phyloP scores from a whole-genome alignment of 2,329 filamentous ascomycete genomes.

The Penicillium sp. region DNA sequence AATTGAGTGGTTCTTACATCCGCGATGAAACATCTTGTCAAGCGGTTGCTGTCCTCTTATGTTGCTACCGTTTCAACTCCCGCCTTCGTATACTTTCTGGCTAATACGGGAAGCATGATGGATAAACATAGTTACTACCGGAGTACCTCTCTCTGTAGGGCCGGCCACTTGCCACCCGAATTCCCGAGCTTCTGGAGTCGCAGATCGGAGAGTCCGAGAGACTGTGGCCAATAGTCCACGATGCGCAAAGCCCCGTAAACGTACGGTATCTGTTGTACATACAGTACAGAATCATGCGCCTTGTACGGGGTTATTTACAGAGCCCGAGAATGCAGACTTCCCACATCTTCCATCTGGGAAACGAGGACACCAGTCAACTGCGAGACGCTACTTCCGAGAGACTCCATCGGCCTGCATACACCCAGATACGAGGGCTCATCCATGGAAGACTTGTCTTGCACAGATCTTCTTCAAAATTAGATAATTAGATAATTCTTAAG shows the following conservation, averaged over 20 bases:
- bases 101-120: not conserved
- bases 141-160: not conserved
- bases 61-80: slow-evolving; percentile 15
- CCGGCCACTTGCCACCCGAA: slow-evolving; percentile 11
- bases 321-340: not conserved
- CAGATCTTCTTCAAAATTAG: not conserved
- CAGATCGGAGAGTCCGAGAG: slow-evolving; percentile 24
- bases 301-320: not conserved
- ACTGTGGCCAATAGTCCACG: not conserved
- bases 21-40: slow-evolving; percentile 14
- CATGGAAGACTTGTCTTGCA: not conserved
- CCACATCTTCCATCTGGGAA: not conserved
- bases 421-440: slow-evolving; percentile 12
- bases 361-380: not conserved
- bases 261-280: not conserved
- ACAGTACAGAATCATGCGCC: not conserved
- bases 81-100: not conserved
- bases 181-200: slow-evolving; percentile 4
- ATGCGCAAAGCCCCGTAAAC: not conserved
- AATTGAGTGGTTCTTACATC: not conserved
- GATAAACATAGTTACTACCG: not conserved
- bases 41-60: not conserved
- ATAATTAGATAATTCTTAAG: not conserved
- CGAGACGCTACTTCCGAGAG: slow-evolving; percentile 10
- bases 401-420: slow-evolving; percentile 20